Evolutionary conservation across 1,139 yeast genomes (phyloP), one percentile per base, ranked within the genome.

Genomic region (Saccharomyces pastorianus): DNA sequence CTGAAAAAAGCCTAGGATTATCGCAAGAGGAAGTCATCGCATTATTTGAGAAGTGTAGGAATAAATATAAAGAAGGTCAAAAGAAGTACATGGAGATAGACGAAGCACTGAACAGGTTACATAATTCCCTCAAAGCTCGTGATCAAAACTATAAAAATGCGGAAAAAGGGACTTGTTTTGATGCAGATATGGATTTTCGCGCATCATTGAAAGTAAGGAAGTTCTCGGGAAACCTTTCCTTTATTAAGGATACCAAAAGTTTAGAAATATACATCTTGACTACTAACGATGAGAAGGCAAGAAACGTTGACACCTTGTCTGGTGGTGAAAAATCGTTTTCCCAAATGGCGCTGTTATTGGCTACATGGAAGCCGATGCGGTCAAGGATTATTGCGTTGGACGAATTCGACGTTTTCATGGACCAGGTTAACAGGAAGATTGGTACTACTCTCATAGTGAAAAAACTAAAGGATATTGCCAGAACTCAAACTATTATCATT

Each of bases 381-480:
- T 84, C 96, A 0, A 81, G 85, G 56, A 79, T 95, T 25, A 79
- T 96, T 57, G 98, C 97, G 0, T 73, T 95, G 56, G 99, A 95
- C 71, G 99, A 95, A 70, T 95, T 93, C 69, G 99, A 95, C 72
- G 99, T 95, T 31, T 95, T 85, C 64, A 93, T 95, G 99, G 99
- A 95, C 70, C 89, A 91, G 50, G 88, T 89, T 28, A 91, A 91
- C 65, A 79, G 99, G 61, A 79, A 85, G 49, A 81, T 87, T 53
- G 90, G 96, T 59, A 83, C 95, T 66, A 78, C 81, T 54, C 73
- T 91, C 61, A 83, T 95, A 65, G 76, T 90, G 54, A 79, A 79
- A 26, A 88, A 90, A 59, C 78, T 91, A 48, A 73, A 76, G 41
- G 79, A 79, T 57, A 74, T 84, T 0, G 53, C 61, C 1, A 78